A percentile compares a stretch with the other conserved stretches of the same genome.
phyloP scores from a whole-genome alignment of 202 grass and related monocot species.

The Saccharum hybrid region DNA sequence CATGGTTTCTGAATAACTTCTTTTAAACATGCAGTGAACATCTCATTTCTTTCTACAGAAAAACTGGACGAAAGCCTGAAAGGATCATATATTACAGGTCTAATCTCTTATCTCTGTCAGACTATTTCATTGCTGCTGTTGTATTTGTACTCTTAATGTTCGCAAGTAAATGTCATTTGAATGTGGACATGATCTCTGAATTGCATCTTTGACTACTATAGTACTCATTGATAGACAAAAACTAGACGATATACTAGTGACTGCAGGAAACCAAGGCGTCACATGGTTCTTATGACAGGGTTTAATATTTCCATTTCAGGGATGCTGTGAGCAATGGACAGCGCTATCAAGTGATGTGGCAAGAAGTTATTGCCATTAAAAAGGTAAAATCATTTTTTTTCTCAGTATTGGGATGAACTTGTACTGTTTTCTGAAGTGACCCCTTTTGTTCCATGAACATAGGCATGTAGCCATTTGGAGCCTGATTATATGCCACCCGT shows the following conservation, averaged over 20 bases:
- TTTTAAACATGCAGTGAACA: constrained; percentile 55
- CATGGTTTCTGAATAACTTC: neutral
- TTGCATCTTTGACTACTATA: no score
- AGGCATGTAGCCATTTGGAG: no score
- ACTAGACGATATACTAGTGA: neutral
- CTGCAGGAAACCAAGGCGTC: neutral
- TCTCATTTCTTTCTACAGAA: constrained; percentile 60
- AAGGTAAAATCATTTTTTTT: no score
- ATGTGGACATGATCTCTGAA: no score
- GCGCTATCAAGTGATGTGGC: constrained; percentile 62
- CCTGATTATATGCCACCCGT: no score
- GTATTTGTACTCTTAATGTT: no score
- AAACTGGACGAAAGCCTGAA: constrained; percentile 75
- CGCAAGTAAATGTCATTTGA: no score
- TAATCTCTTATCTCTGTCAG: constrained; percentile 4
- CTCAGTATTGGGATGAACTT: no score
- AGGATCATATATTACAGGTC: constrained; percentile 92
- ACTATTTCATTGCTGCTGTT: neutral
- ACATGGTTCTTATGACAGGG: neutral
- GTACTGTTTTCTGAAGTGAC: no score
- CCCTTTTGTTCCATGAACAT: no score
- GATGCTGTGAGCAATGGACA: constrained; percentile 80
- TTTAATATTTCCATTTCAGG: constrained; percentile 43
- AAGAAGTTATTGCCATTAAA: no score
- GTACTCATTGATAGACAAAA: neutral